These are phyloP conservation scores for Phialophora verrucosa DNA, from an alignment of 2,329 filamentous ascomycete genomes.

Conservation along the genomic window DNA sequence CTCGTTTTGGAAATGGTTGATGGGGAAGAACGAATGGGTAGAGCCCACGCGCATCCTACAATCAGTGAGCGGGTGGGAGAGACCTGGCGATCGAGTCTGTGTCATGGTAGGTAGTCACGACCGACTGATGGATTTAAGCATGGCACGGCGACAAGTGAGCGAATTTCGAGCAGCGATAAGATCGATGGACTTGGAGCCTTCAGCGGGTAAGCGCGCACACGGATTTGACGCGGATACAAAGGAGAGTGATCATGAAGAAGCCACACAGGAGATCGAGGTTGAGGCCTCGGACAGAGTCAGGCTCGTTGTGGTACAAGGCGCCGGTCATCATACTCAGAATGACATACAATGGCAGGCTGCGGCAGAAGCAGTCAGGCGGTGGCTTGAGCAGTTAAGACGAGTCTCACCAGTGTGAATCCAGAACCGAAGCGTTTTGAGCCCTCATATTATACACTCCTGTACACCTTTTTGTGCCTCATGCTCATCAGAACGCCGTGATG, in stretches of 20 bases:
- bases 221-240: neutral
- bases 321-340: constrained; percentile 1
- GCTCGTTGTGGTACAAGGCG: neutral
- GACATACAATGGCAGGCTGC: neutral
- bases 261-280: neutral
- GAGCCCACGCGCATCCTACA: neutral
- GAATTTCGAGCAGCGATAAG: neutral
- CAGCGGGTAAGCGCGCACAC: neutral
- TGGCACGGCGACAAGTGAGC: constrained; percentile 1
- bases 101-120: constrained; percentile 3
- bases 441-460: constrained; percentile 30
- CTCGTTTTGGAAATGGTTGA: constrained; percentile 4
- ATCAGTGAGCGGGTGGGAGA: neutral
- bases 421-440: neutral
- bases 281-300: neutral
- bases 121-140: neutral
- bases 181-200: constrained; percentile 1
- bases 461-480: constrained; percentile 28
- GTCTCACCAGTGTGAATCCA: neutral
- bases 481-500: constrained; percentile 28
- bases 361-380: neutral
- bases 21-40: constrained; percentile 3
- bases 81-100: constrained; percentile 2
- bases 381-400: constrained; percentile 6
- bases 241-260: neutral